Conservation (phyloP, 2,329 filamentous ascomycete genomes). For the Phoma sp. region DNA sequence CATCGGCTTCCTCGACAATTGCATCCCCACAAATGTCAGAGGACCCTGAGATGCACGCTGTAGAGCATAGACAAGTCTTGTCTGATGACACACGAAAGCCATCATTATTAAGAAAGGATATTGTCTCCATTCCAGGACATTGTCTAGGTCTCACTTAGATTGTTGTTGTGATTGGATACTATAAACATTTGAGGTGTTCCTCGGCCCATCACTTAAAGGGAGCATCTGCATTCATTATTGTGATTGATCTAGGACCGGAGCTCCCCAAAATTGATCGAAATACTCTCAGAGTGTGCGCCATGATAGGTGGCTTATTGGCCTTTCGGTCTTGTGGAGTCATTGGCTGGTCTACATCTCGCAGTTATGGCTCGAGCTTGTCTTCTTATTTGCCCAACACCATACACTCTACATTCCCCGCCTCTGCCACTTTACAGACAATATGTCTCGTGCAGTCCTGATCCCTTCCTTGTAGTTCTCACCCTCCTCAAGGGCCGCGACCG, state of each 20-base stretch:
- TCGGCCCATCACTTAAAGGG: neutral
- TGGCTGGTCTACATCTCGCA: conserved; percentile 24
- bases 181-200: neutral
- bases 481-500: neutral
- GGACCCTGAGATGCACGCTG: neutral
- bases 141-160: neutral
- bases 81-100: too few relatives aligned
- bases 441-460: neutral
- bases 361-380: conserved; percentile 33
- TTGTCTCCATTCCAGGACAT: too few relatives aligned
- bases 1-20: neutral
- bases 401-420: conserved; percentile 23
- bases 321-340: neutral
- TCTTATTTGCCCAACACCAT: conserved; percentile 40
- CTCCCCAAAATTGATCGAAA: neutral
- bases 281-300: too few relatives aligned
- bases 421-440: conserved; percentile 22
- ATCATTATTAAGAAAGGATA: too few relatives aligned
- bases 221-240: neutral
- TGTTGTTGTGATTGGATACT: neutral
- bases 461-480: neutral
- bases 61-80: neutral
- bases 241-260: too few relatives aligned
- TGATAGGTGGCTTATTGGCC: too few relatives aligned
- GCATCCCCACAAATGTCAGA: neutral